Conservation (phyloP, 768 basidiomycete species). For the Fomitopsis pulvina region DNA sequence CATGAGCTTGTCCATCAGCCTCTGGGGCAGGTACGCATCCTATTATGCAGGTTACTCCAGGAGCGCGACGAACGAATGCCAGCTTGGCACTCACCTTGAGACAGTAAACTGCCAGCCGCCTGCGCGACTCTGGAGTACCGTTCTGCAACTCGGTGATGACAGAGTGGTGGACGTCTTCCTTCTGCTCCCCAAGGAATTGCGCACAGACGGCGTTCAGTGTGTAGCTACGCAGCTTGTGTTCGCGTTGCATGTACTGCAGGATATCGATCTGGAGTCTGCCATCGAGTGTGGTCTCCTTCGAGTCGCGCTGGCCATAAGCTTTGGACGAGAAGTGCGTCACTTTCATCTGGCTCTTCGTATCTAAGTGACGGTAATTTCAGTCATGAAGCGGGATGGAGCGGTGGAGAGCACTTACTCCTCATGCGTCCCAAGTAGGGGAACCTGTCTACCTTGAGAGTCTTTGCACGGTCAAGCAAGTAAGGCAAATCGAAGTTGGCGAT, state of each 20-base stretch:
- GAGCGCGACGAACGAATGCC: background rate
- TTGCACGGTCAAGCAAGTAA: constrained; percentile 90
- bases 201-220: constrained; percentile 98
- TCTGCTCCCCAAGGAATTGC: constrained; percentile 96
- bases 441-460: constrained; percentile 54
- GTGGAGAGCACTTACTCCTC: constrained; percentile 42
- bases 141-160: constrained; percentile 98
- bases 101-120: constrained; percentile 95
- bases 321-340: constrained; percentile 97
- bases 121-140: constrained; percentile 86
- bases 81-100: constrained; percentile 58
- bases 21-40: constrained; percentile 98
- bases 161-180: constrained; percentile 98
- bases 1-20: constrained; percentile 96
- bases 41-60: constrained; percentile 23
- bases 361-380: constrained; percentile 33
- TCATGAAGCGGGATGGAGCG: background rate
- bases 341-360: constrained; percentile 70
- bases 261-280: constrained; percentile 94
- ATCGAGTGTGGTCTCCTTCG: constrained; percentile 86
- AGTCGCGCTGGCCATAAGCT: constrained; percentile 95
- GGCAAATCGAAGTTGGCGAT: constrained; percentile 93
- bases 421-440: constrained; percentile 38
- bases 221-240: constrained; percentile 95
- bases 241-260: constrained; percentile 96